Conservation (phyloP, 1,284 basidiomycete genomes). For the Marasmius fiardii region DNA sequence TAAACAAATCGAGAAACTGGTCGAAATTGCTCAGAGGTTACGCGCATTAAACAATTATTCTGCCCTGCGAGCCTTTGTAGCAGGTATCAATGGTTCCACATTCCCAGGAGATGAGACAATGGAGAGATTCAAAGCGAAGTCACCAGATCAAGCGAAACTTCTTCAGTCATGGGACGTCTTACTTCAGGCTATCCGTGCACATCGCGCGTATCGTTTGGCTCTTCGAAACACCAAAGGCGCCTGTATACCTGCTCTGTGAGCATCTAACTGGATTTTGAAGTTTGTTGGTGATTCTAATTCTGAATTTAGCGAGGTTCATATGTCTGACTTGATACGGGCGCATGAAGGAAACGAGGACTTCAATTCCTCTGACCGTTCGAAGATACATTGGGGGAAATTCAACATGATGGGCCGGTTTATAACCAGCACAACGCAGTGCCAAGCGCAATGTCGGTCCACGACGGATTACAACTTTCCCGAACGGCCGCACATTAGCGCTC, state of each 20-base stretch:
- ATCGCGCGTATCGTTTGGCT: slow-evolving; percentile 77
- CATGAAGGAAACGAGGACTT: slow-evolving; percentile 74
- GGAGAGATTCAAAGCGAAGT: slow-evolving; percentile 60
- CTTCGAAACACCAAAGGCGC: slow-evolving; percentile 76
- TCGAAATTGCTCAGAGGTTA: slow-evolving; percentile 68
- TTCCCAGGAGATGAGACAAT: slow-evolving; percentile 69
- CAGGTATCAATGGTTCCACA: slow-evolving; percentile 76
- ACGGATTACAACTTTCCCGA: slow-evolving; percentile 57
- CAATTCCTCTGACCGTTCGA: slow-evolving; percentile 51
- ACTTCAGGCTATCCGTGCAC: slow-evolving; percentile 66
- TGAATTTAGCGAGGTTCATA: slow-evolving; percentile 70
- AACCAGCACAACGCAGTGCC: slow-evolving; percentile 63
- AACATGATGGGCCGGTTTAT: slow-evolving; percentile 82
- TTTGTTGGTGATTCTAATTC: slow-evolving; percentile 7
- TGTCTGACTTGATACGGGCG: slow-evolving; percentile 74
- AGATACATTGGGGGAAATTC: slow-evolving; percentile 85
- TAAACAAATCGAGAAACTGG: slow-evolving; percentile 73
- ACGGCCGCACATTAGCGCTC: slow-evolving; percentile 44
- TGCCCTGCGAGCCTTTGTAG: slow-evolving; percentile 74
- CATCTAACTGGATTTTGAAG: slow-evolving; percentile 17
- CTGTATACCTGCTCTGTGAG: slow-evolving; percentile 78
- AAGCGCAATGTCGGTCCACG: slow-evolving; percentile 62
- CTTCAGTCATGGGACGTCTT: slow-evolving; percentile 77
- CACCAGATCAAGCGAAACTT: slow-evolving; percentile 62
- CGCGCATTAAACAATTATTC: slow-evolving; percentile 77